A percentile compares a stretch with the other conserved stretches of the same genome.
phyloP scores from a whole-genome alignment of 1,284 basidiomycete species.

The Chalciporus piperatoides region DNA sequence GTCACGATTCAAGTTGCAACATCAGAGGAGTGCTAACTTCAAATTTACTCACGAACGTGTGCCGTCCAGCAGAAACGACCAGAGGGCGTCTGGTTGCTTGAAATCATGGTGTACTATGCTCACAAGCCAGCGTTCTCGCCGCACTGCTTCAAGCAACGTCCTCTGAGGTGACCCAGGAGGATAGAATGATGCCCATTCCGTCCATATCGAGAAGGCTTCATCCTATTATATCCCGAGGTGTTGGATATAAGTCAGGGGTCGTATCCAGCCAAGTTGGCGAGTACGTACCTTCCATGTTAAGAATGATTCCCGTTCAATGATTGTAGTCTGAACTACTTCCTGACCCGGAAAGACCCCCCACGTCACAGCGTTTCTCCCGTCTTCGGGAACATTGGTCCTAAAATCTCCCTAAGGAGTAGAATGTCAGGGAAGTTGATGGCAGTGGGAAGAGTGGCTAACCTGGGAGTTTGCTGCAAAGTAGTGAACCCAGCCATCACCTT shows the following conservation, averaged over 20 bases:
- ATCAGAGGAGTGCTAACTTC: not conserved
- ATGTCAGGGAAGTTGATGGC: conserved; percentile 1
- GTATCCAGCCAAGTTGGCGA: not conserved
- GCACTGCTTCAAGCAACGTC: conserved; percentile 67
- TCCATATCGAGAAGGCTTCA: conserved; percentile 96
- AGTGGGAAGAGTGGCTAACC: conserved; percentile 41
- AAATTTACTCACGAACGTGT: not conserved
- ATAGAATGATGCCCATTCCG: conserved; percentile 90
- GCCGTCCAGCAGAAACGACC: conserved; percentile 71
- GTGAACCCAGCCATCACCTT: conserved; percentile 67
- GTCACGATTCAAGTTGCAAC: too few relatives aligned
- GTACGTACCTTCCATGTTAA: conserved; percentile 81
- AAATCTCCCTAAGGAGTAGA: conserved; percentile 65
- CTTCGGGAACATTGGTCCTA: conserved; percentile 75
- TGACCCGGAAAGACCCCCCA: conserved; percentile 99
- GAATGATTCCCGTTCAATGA: conserved; percentile 93
- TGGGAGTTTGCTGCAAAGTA: conserved; percentile 83
- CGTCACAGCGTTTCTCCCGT: conserved; percentile 91
- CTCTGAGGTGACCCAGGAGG: conserved; percentile 73
- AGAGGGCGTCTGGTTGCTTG: conserved; percentile 77
- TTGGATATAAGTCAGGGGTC: not conserved
- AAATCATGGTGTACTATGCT: conserved; percentile 95
- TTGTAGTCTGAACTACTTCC: conserved; percentile 95
- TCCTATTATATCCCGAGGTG: conserved; percentile 50
- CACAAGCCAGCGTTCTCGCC: conserved; percentile 83